phyloP scores from a whole-genome alignment of 805 yeast species.

The Candida sakaeoensis region DNA sequence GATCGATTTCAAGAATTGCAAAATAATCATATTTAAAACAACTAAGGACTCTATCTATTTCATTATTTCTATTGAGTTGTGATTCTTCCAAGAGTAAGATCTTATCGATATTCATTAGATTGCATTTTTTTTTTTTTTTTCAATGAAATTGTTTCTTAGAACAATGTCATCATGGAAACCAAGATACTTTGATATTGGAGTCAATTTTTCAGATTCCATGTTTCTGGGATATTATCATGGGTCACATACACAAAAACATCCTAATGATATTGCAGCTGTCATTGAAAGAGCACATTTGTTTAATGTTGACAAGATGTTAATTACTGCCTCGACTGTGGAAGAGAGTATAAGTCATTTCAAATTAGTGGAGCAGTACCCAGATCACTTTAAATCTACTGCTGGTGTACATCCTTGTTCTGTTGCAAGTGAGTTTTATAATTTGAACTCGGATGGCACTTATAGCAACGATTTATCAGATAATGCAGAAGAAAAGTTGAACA shows the following conservation, averaged over 20 bases:
- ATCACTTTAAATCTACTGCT: conserved; percentile 57
- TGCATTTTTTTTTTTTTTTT: conserved; percentile 1
- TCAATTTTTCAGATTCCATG: conserved; percentile 87
- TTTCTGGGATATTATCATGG: conserved; percentile 79
- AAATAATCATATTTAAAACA: conserved; percentile 52
- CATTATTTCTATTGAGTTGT: conserved; percentile 41
- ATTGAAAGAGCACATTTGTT: conserved; percentile 61
- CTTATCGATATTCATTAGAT: conserved; percentile 11
- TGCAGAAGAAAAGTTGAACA: conserved; percentile 40
- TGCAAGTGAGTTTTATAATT: conserved; percentile 34
- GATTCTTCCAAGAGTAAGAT: conserved; percentile 22
- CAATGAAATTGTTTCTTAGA: conserved; percentile 1
- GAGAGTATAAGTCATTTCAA: conserved; percentile 65
- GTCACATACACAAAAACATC: conserved; percentile 51
- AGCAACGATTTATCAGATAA: conserved; percentile 34
- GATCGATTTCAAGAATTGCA: conserved; percentile 45
- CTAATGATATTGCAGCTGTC: conserved; percentile 60
- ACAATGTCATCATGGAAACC: conserved; percentile 30
- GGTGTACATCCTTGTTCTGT: conserved; percentile 97
- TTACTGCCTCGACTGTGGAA: conserved; percentile 76
- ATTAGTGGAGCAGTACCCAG: conserved; percentile 42
- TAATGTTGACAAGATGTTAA: conserved; percentile 65
- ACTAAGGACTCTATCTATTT: conserved; percentile 50
- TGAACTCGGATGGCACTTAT: conserved; percentile 15
- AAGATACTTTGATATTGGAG: conserved; percentile 46